Evolutionary conservation across 768 basidiomycete species (phyloP).

Genomic region (Phanerochaete sordida): DNA sequence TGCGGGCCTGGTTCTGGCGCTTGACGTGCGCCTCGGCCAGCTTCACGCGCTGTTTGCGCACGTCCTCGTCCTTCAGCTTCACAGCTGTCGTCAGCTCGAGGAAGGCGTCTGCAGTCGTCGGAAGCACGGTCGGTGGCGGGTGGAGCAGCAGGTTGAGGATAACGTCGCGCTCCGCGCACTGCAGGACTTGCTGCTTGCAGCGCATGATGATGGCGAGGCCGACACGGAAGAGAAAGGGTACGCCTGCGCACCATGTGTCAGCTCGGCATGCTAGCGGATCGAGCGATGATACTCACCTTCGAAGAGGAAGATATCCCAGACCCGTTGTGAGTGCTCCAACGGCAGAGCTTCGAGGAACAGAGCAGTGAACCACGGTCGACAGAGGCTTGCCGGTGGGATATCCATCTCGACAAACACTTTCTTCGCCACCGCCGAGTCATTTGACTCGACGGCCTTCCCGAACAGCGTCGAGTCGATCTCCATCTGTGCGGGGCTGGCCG

Average conservation of each 20-base stretch:
- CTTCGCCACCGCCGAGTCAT: slow-evolving; percentile 57
- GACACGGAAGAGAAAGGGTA: slow-evolving; percentile 71
- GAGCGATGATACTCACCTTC: slow-evolving; percentile 60
- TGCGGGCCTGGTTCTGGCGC: slow-evolving; percentile 44
- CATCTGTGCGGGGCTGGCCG: slow-evolving; percentile 53
- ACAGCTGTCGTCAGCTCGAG: slow-evolving; percentile 57
- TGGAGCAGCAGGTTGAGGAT: slow-evolving; percentile 45
- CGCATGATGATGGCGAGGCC: slow-evolving; percentile 62
- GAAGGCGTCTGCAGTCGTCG: slow-evolving; percentile 57
- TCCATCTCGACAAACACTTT: slow-evolving; percentile 65
- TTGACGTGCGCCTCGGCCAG: slow-evolving; percentile 67
- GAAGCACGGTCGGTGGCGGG: slow-evolving; percentile 52
- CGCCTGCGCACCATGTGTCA: slow-evolving; percentile 39
- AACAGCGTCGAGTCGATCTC: slow-evolving; percentile 78
- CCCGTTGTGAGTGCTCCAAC: slow-evolving; percentile 58
- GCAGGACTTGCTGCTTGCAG: slow-evolving; percentile 57
- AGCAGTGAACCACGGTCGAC: slow-evolving; percentile 69
- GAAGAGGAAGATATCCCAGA: slow-evolving; percentile 82
- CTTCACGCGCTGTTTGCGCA: slow-evolving; percentile 71
- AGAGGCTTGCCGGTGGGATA: slow-evolving; percentile 54
- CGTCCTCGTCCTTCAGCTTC: slow-evolving; percentile 77
- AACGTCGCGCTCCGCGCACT: slow-evolving; percentile 43
- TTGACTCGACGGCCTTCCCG: slow-evolving; percentile 60
- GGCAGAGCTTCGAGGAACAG: slow-evolving; percentile 70
- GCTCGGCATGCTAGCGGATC: background rate